A percentile compares a stretch with the other conserved stretches of the same genome.
These are phyloP conservation scores for Hyphopichia buzzinii DNA, from an alignment of 1,139 yeast species.

Conservation along the genomic window DNA sequence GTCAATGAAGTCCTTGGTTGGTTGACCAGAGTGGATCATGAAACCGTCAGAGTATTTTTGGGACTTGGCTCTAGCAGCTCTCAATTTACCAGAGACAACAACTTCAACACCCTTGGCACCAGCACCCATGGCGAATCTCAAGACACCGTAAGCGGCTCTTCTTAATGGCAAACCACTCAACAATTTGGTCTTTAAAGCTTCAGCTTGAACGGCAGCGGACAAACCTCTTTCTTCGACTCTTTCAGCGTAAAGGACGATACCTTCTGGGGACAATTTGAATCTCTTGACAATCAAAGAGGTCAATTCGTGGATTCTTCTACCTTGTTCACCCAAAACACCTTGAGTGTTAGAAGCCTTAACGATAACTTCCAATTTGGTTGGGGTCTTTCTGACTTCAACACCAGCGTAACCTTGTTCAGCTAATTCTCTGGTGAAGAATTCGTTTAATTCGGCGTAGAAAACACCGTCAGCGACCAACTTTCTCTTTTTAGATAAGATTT, in stretches of 20 bases:
- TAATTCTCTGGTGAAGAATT: constrained; percentile 99
- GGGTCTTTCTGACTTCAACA: constrained; percentile 99
- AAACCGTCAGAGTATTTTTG: constrained; percentile 99
- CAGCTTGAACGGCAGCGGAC: constrained; percentile 99
- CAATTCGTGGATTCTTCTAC: constrained; percentile 99
- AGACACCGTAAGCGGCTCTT: constrained; percentile 99
- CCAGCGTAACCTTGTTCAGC: constrained; percentile 99
- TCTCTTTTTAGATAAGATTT: constrained; percentile 80
- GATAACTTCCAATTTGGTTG: constrained; percentile 96
- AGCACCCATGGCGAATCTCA: constrained; percentile 99
- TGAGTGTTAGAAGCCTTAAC: constrained; percentile 99
- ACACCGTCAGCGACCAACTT: constrained; percentile 99
- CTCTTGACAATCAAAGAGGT: constrained; percentile 98
- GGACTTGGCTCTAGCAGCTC: constrained; percentile 99
- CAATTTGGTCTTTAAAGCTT: constrained; percentile 96
- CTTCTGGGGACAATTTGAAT: constrained; percentile 94
- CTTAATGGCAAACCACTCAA: constrained; percentile 99
- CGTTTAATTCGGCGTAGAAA: constrained; percentile 99
- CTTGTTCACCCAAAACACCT: constrained; percentile 99
- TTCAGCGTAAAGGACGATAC: constrained; percentile 96
- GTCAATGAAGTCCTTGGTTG: constrained; percentile 98
- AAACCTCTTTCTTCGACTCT: constrained; percentile 99
- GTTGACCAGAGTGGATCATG: constrained; percentile 99
- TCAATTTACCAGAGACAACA: constrained; percentile 98
- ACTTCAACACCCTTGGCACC: constrained; percentile 99